A percentile compares a stretch with the other conserved stretches of the same genome.
These are phyloP conservation scores for Chalciporus piperatus DNA, from an alignment of 768 basidiomycete species.

Conservation along the genomic window DNA sequence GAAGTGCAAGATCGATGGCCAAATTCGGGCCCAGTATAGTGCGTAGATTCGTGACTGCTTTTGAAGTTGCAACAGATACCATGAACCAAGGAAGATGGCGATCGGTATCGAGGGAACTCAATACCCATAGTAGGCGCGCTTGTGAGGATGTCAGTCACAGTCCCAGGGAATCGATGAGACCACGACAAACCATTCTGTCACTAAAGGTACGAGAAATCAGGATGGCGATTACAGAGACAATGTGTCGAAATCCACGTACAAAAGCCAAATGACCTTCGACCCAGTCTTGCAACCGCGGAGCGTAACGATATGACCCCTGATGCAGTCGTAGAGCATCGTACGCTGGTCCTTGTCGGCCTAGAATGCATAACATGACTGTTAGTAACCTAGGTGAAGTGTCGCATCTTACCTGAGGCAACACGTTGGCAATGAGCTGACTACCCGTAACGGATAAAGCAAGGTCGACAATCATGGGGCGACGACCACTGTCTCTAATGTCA, in stretches of 20 bases:
- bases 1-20: constrained; percentile 30
- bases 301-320: constrained; percentile 84
- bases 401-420: constrained; percentile 64
- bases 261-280: constrained; percentile 90
- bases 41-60: constrained; percentile 25
- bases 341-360: constrained; percentile 88
- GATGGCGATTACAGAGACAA: neutral
- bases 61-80: constrained; percentile 24
- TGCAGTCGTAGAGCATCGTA: constrained; percentile 77
- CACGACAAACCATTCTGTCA: constrained; percentile 52
- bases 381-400: neutral
- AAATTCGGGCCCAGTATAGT: constrained; percentile 22
- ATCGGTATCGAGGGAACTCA: constrained; percentile 30
- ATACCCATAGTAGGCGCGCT: constrained; percentile 68
- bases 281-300: constrained; percentile 90
- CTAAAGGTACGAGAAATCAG: constrained; percentile 29
- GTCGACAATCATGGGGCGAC: constrained; percentile 84
- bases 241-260: constrained; percentile 37
- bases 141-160: constrained; percentile 17
- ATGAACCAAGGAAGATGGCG: constrained; percentile 27
- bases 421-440: constrained; percentile 81
- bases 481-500: constrained; percentile 43
- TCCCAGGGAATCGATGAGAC: neutral
- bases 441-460: constrained; percentile 80
- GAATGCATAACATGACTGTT: constrained; percentile 8